phyloP scores from a whole-genome alignment of 2,329 filamentous ascomycete species.

The Talaromyces islandicus region DNA sequence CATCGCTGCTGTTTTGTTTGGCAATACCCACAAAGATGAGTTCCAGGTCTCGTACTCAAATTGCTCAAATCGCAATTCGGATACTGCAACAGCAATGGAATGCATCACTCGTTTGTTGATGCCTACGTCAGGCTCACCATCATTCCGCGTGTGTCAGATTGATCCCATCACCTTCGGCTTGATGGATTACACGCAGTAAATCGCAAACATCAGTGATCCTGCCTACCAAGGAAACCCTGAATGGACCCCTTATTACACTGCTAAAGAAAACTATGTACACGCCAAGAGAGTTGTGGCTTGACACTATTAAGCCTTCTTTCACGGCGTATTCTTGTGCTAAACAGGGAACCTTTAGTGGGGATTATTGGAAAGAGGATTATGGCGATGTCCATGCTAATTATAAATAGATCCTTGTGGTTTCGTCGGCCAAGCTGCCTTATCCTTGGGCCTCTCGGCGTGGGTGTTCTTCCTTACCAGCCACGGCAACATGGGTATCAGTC shows the following conservation, averaged over 20 bases:
- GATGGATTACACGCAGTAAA: conserved; percentile 49
- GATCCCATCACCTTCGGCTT: conserved; percentile 52
- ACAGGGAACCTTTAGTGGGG: too few species aligned
- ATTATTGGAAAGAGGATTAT: background rate
- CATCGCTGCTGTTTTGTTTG: background rate
- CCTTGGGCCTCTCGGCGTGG: conserved; percentile 23
- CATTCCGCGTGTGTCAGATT: conserved; percentile 53
- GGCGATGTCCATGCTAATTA: background rate
- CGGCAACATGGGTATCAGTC: conserved; percentile 20
- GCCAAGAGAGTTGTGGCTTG: too few species aligned
- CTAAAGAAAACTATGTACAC: conserved; percentile 46
- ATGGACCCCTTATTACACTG: conserved; percentile 52
- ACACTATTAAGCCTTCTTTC: too few species aligned
- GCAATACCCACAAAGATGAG: conserved; percentile 50
- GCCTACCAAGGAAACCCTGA: conserved; percentile 42
- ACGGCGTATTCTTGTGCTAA: too few species aligned
- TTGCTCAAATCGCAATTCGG: conserved; percentile 35
- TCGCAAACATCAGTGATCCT: conserved; percentile 44
- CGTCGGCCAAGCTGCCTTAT: conserved; percentile 23
- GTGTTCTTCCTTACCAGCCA: conserved; percentile 27
- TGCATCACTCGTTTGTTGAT: conserved; percentile 51
- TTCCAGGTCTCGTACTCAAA: conserved; percentile 50
- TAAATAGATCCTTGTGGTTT: conserved; percentile 26
- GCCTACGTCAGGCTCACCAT: conserved; percentile 49
- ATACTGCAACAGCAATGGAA: conserved; percentile 43